phyloP scores from a whole-genome alignment of 805 yeast genomes.

The Phaffomyces thermotolerans region DNA sequence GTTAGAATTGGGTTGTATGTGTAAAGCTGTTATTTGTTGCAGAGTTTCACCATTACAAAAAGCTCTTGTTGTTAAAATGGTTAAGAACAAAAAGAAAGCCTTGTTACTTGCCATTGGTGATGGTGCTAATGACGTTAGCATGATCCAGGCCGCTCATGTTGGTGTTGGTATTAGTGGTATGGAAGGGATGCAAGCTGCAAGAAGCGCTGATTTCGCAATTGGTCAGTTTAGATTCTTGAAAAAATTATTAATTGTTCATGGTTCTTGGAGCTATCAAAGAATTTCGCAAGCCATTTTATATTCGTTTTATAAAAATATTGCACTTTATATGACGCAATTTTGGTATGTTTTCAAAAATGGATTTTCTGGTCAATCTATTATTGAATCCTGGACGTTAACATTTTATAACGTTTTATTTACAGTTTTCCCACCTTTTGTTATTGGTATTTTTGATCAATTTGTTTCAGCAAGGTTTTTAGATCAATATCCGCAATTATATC shows the following conservation, averaged over 20 bases:
- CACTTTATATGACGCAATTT: conserved; percentile 95
- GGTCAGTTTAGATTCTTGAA: conserved; percentile 88
- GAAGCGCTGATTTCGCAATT: conserved; percentile 95
- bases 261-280: conserved; percentile 96
- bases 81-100: conserved; percentile 70
- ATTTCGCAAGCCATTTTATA: conserved; percentile 87
- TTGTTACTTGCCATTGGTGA: conserved; percentile 90
- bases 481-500: conserved; percentile 88
- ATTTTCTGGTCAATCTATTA: conserved; percentile 90
- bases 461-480: conserved; percentile 84
- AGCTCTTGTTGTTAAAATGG: conserved; percentile 92
- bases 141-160: conserved; percentile 99
- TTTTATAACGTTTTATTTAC: conserved; percentile 93
- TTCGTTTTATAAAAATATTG: conserved; percentile 92
- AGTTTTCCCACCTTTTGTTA: conserved; percentile 89
- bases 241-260: conserved; percentile 85
- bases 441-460: conserved; percentile 96
- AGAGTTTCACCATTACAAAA: conserved; percentile 97
- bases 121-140: conserved; percentile 98
- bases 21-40: conserved; percentile 96
- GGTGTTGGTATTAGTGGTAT: conserved; percentile 98
- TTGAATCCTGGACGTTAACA: conserved; percentile 97
- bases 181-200: conserved; percentile 99
- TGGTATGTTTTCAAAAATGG: conserved; percentile 94
- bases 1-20: conserved; percentile 71